Conservation (phyloP, 306 rosid species). For the Glycine latifolia region DNA sequence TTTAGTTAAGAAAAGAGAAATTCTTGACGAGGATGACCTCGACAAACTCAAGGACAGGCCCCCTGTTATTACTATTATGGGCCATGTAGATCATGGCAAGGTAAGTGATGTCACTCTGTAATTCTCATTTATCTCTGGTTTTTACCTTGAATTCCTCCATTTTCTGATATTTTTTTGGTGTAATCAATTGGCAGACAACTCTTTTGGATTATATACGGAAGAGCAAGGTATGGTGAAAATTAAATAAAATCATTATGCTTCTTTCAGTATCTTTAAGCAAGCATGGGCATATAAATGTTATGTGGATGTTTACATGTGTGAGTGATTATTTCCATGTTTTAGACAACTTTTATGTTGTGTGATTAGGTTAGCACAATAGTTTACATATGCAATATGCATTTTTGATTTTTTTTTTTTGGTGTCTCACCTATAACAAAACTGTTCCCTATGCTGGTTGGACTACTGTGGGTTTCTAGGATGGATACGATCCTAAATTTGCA, state of each 20-base stretch:
- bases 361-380: conserved; percentile 31
- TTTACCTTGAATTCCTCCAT: conserved; percentile 40
- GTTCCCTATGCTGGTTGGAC: conserved; percentile 2
- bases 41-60: conserved; percentile 90
- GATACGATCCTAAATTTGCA: background rate
- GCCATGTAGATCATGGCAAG: conserved; percentile 99
- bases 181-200: conserved; percentile 77
- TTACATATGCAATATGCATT: conserved; percentile 14
- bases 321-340: conserved; percentile 21
- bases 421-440: conserved; percentile 24
- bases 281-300: background rate
- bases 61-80: conserved; percentile 97
- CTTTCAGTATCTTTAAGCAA: conserved; percentile 37
- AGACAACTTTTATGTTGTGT: conserved; percentile 19
- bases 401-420: conserved; percentile 1
- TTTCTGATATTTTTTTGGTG: conserved; percentile 50
- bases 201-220: conserved; percentile 90
- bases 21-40: conserved; percentile 78
- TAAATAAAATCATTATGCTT: conserved; percentile 33
- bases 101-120: conserved; percentile 50
- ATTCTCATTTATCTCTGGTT: conserved; percentile 31
- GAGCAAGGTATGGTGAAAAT: conserved; percentile 76
- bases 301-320: conserved; percentile 22
- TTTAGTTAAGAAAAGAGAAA: conserved; percentile 73
- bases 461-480: conserved; percentile 23